Percentiles rank a stretch among this genome's conserved stretches.
phyloP scores from a whole-genome alignment of 495 filamentous ascomycete genomes.

The Penicillium verhagenii region DNA sequence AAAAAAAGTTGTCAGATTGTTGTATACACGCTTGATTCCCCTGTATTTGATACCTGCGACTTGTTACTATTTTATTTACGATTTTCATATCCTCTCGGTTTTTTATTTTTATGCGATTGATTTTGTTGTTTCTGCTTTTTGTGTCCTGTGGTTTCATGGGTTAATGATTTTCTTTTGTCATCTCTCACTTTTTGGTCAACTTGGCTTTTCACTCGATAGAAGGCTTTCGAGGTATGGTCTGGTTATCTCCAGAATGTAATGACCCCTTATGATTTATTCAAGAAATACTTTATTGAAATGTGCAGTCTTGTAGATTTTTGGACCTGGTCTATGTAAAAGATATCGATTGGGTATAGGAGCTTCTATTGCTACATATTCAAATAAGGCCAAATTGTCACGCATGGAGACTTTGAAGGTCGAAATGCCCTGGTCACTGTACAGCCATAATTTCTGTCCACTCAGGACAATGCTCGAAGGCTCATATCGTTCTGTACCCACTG shows the following conservation, averaged over 20 bases:
- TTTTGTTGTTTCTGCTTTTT: conserved; percentile 9
- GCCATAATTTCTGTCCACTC: not conserved
- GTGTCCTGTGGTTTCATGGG: not conserved
- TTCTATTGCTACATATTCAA: no score
- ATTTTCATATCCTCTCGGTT: conserved; percentile 24
- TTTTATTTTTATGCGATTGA: conserved; percentile 4
- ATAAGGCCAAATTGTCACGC: no score
- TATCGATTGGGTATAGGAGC: no score
- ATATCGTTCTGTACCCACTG: conserved; percentile 64
- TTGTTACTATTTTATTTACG: conserved; percentile 22
- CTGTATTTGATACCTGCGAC: conserved; percentile 36
- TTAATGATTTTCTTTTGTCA: conserved; percentile 33
- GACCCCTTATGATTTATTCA: conserved; percentile 7
- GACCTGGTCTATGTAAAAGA: no score
- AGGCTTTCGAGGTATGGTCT: conserved; percentile 4
- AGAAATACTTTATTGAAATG: not conserved
- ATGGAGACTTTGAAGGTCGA: no score
- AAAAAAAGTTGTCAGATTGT: conserved; percentile 27
- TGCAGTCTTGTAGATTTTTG: not conserved
- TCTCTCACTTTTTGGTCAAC: conserved; percentile 19
- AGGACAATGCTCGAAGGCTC: conserved; percentile 4
- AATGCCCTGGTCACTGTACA: not conserved
- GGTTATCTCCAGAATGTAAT: conserved; percentile 14
- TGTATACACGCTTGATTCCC: conserved; percentile 35
- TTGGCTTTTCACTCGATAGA: conserved; percentile 6